Conservation (phyloP, 2,329 filamentous ascomycete species). For the Lasiodiplodia citricola region DNA sequence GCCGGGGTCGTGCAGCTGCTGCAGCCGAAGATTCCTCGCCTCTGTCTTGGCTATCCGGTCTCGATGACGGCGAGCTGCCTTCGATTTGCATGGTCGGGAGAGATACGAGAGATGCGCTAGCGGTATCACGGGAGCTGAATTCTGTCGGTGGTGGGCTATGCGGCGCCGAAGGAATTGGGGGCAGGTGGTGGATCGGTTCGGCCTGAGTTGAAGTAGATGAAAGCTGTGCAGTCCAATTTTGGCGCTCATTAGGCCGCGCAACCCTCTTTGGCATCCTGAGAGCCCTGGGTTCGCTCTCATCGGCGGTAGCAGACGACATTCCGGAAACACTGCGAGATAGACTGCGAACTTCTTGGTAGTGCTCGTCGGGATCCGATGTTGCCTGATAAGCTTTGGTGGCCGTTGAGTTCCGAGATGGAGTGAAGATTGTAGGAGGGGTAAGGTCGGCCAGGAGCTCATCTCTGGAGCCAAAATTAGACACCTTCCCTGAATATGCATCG, state of each 20-base stretch:
- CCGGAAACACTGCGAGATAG: slow-evolving; percentile 8
- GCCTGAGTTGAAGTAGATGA: background rate
- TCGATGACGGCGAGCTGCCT: background rate
- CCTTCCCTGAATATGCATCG: slow-evolving; percentile 10
- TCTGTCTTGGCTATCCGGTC: background rate
- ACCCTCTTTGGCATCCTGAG: slow-evolving; percentile 13
- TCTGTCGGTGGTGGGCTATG: background rate
- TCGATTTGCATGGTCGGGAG: slow-evolving; percentile 17
- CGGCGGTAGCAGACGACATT: background rate
- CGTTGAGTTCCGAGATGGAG: background rate
- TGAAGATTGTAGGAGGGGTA: background rate
- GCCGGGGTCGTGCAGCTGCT: slow-evolving; percentile 1
- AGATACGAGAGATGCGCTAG: slow-evolving; percentile 1
- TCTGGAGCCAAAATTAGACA: slow-evolving; percentile 7
- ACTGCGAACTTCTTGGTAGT: slow-evolving; percentile 2
- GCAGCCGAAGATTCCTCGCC: slow-evolving; percentile 11
- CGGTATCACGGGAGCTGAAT: background rate
- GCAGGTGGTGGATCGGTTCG: background rate
- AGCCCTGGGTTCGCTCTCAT: slow-evolving; percentile 4
- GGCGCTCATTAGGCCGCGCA: slow-evolving; percentile 7
- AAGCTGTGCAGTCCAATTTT: slow-evolving; percentile 2
- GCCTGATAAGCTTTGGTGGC: background rate
- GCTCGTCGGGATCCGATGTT: background rate
- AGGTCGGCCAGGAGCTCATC: slow-evolving; percentile 8
- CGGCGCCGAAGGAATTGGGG: background rate